Conservation (phyloP, 1,139 yeast species). For the Yamadazyma pseudoaaseri region DNA sequence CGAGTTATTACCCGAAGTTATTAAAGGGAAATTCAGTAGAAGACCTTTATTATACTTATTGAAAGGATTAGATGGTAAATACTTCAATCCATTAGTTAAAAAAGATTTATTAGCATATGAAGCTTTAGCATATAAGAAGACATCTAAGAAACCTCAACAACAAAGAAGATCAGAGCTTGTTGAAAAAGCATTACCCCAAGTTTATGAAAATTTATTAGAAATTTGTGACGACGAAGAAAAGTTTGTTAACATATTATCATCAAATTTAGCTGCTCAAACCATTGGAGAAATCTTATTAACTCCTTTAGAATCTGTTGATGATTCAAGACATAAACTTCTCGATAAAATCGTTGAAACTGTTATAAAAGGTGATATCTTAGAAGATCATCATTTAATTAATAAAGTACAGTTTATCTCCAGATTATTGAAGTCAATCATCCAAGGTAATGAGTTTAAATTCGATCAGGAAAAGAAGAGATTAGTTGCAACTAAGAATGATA, state of each 20-base stretch:
- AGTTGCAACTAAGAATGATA: slow-evolving; percentile 40
- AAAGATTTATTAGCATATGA: slow-evolving; percentile 61
- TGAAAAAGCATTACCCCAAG: slow-evolving; percentile 62
- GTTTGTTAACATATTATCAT: slow-evolving; percentile 47
- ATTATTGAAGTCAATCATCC: slow-evolving; percentile 73
- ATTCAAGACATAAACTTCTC: slow-evolving; percentile 53
- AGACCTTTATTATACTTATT: slow-evolving; percentile 84
- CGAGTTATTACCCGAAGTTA: slow-evolving; percentile 55
- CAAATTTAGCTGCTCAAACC: slow-evolving; percentile 82
- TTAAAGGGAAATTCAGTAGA: slow-evolving; percentile 77
- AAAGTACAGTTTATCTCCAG: slow-evolving; percentile 74
- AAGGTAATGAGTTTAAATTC: slow-evolving; percentile 56
- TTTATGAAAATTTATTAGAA: slow-evolving; percentile 55
- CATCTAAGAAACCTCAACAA: slow-evolving; percentile 83
- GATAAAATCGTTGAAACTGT: slow-evolving; percentile 52
- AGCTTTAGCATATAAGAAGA: slow-evolving; percentile 60
- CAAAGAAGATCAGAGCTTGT: slow-evolving; percentile 72
- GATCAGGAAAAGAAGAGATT: slow-evolving; percentile 71
- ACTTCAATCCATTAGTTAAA: slow-evolving; percentile 70
- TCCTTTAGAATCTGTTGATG: slow-evolving; percentile 38
- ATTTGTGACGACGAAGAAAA: slow-evolving; percentile 29
- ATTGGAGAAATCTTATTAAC: slow-evolving; percentile 69
- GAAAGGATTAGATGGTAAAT: slow-evolving; percentile 78
- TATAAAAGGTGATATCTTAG: slow-evolving; percentile 71
- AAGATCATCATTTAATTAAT: slow-evolving; percentile 62